A percentile compares a stretch with the other conserved stretches of the same genome.
These are phyloP conservation scores for Sesbania bispinosa DNA, from an alignment of 306 rosid genomes.

Conservation along the genomic window DNA sequence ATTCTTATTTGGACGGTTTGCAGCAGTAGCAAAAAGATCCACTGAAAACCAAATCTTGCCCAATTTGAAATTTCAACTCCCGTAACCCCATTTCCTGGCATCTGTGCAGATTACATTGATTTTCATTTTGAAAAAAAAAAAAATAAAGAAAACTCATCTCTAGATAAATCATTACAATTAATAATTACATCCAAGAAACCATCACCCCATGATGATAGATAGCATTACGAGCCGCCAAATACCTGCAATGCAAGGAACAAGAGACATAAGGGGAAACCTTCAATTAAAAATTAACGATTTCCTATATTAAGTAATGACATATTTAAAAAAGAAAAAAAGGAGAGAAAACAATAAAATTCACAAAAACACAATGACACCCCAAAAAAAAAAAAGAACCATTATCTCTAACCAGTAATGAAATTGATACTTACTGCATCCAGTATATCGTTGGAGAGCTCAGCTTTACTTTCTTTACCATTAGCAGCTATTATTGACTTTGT, in stretches of 20 bases:
- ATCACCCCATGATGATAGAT: background rate
- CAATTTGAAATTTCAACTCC: constrained; percentile 4
- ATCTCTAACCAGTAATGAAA: background rate
- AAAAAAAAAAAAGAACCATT: background rate
- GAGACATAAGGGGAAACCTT: background rate
- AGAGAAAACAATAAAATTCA: background rate
- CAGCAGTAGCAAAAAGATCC: background rate
- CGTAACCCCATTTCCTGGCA: background rate
- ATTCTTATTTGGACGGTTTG: background rate
- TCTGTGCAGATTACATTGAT: background rate
- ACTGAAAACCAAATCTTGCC: background rate
- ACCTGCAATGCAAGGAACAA: constrained; percentile 73
- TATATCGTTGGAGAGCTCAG: constrained; percentile 49
- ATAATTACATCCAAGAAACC: constrained; percentile 14
- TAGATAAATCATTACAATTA: background rate
- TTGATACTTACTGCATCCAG: constrained; percentile 60
- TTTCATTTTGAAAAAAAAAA: constrained; percentile 8
- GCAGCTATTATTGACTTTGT: constrained; percentile 55
- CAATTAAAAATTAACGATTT: background rate
- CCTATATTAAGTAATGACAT: background rate
- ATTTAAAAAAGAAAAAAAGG: background rate
- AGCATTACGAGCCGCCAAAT: constrained; percentile 56
- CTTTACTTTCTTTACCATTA: constrained; percentile 31
- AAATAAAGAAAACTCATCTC: background rate
- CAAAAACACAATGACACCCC: background rate